Evolutionary conservation across 1,139 yeast genomes (phyloP).

Genomic region (Pichia sp.): DNA sequence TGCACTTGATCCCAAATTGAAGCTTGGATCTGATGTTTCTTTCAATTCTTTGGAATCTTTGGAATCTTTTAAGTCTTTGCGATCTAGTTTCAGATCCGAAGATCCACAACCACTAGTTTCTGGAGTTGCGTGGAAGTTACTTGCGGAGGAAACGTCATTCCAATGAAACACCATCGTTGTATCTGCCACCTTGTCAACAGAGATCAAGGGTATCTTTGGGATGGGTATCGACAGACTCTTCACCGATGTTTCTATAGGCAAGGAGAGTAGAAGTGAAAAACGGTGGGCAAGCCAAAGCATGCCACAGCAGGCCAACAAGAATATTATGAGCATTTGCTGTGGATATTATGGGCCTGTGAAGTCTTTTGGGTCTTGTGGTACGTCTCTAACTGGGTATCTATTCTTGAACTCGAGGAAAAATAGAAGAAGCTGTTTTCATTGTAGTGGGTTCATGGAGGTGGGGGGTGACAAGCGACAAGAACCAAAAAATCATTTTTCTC

Average conservation of each 20-base stretch:
- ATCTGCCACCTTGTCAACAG: slow-evolving; percentile 51
- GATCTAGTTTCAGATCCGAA: not conserved
- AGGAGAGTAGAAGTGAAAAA: slow-evolving; percentile 38
- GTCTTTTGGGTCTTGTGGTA: not conserved
- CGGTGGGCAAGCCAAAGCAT: slow-evolving; percentile 45
- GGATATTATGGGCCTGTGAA: no score
- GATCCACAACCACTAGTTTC: not conserved
- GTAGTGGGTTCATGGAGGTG: no score
- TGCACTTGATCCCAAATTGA: not conserved
- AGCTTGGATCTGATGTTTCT: not conserved
- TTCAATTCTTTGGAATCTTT: not conserved
- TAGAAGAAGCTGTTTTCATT: no score
- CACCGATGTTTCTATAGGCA: slow-evolving; percentile 49
- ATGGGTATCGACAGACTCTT: slow-evolving; percentile 48
- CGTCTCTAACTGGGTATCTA: not conserved
- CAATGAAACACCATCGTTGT: slow-evolving; percentile 52
- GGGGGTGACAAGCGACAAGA: not conserved
- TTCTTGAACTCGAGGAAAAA: no score
- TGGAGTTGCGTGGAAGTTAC: not conserved
- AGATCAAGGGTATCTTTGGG: slow-evolving; percentile 54
- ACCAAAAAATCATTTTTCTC: not conserved
- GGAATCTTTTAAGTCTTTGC: slow-evolving; percentile 11
- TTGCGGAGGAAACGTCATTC: slow-evolving; percentile 34
- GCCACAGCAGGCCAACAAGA: slow-evolving; percentile 24
- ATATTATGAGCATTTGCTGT: slow-evolving; percentile 22